phyloP scores from a whole-genome alignment of 768 basidiomycete species.

The Paxillus rubicundulus region DNA sequence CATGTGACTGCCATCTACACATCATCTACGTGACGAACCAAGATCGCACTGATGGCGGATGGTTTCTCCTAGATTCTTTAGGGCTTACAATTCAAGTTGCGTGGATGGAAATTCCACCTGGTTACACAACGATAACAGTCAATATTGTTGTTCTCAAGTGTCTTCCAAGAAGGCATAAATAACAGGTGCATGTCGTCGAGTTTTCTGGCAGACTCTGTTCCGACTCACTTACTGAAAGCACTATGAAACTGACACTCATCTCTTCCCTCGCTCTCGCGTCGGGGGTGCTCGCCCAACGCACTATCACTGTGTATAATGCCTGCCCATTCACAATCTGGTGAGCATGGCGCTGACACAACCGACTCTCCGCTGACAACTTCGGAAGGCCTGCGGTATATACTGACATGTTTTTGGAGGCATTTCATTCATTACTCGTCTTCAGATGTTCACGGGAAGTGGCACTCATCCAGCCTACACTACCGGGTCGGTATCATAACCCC shows the following conservation, averaged over 20 bases:
- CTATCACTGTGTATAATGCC: conserved; percentile 57
- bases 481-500: conserved; percentile 39
- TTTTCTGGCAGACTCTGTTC: neutral
- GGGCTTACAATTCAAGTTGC: neutral
- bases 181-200: neutral
- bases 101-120: neutral
- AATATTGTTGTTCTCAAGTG: neutral
- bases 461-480: conserved; percentile 41
- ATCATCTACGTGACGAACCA: neutral
- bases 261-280: conserved; percentile 32
- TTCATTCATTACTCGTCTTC: neutral
- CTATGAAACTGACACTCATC: conserved; percentile 24
- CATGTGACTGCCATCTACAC: too few relatives aligned
- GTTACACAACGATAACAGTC: neutral
- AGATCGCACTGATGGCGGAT: neutral
- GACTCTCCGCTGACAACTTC: neutral
- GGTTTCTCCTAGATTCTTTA: neutral
- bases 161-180: conserved; percentile 15
- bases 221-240: neutral
- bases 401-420: neutral
- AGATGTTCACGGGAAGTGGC: conserved; percentile 63
- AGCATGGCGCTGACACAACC: conserved; percentile 5
- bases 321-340: conserved; percentile 73
- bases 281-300: conserved; percentile 45
- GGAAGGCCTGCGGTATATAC: conserved; percentile 45